Conservation (phyloP, 257 asterid genomes). For the Fraxinus cuspidata region DNA sequence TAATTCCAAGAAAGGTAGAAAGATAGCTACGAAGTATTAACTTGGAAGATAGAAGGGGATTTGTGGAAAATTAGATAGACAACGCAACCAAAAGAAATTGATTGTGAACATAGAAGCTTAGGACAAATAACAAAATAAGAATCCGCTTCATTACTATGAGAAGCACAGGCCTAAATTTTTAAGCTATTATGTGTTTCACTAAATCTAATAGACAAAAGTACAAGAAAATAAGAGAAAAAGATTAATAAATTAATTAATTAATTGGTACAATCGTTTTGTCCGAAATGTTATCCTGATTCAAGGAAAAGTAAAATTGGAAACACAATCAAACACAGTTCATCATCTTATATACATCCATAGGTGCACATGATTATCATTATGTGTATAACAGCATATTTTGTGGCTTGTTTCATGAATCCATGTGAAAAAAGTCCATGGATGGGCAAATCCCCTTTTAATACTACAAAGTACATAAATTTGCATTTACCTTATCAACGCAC, state of each 20-base stretch:
- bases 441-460: conserved; percentile 2
- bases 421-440: neutral
- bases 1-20: conserved; percentile 6
- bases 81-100: neutral
- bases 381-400: neutral
- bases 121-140: conserved; percentile 1
- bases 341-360: too few species aligned
- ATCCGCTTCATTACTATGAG: conserved; percentile 12
- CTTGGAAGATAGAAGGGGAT: neutral
- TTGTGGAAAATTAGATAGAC: neutral
- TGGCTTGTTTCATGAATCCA: conserved; percentile 8
- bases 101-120: conserved; percentile 1
- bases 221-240: neutral
- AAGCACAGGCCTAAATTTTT: conserved; percentile 6
- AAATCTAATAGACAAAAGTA: conserved; percentile 12
- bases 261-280: too few species aligned
- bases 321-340: neutral
- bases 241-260: conserved; percentile 15
- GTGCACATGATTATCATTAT: neutral
- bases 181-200: conserved; percentile 6
- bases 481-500: conserved; percentile 82
- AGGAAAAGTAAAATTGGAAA: conserved; percentile 13
- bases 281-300: too few species aligned
- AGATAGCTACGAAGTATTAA: conserved; percentile 8
- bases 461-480: neutral